Evolutionary conservation across 2,329 filamentous ascomycete species (phyloP).

Genomic region (Penicillium crustosum): DNA sequence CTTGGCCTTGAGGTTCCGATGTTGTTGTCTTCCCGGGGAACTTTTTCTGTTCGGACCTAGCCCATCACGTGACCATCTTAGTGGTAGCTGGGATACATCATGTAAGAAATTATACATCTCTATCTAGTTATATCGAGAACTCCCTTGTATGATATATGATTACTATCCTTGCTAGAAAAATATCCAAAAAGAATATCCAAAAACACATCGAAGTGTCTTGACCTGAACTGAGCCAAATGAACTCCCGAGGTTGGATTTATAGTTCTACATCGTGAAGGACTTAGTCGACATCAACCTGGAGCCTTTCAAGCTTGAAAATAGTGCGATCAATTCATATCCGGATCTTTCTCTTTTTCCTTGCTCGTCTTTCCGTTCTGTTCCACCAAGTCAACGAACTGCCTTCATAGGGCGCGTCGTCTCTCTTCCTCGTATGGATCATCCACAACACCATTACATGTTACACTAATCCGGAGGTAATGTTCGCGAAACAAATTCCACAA

Average conservation of each 20-base stretch:
- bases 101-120: no score
- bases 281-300: no score
- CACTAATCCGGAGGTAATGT: conserved; percentile 26
- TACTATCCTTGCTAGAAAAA: no score
- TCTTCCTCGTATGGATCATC: neutral
- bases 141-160: no score
- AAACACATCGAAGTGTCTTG: no score
- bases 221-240: no score
- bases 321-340: neutral
- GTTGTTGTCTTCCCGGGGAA: conserved; percentile 34
- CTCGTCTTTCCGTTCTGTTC: neutral
- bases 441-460: neutral
- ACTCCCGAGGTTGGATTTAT: no score
- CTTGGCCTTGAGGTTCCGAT: conserved; percentile 21
- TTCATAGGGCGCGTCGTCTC: neutral
- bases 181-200: no score
- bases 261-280: no score
- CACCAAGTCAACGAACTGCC: conserved; percentile 11
- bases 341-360: neutral
- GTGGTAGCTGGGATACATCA: no score
- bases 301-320: neutral
- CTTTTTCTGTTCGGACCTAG: conserved; percentile 36
- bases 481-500: conserved; percentile 29
- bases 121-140: no score
- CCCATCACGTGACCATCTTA: neutral